Evolutionary conservation across 2,329 filamentous ascomycete genomes (phyloP), one percentile per base, ranked within the genome.

Genomic region (Cercospora zeina): DNA sequence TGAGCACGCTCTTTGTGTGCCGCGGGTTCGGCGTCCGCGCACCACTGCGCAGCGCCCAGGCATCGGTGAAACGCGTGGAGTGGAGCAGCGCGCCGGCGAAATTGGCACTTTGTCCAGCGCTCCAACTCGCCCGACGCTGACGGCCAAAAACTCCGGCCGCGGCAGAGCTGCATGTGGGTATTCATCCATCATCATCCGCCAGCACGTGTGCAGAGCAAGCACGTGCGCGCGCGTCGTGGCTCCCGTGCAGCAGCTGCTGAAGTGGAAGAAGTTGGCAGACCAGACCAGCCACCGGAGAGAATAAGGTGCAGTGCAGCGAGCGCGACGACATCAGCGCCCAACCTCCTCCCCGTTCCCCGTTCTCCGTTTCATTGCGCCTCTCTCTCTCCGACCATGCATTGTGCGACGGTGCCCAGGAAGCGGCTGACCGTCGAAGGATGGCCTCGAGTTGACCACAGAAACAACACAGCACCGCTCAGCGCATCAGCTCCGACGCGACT

Each of bases 21-120:
- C 24, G 24, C 6, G 24, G 24, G 42, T 49, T 49, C 42, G 42
- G 42, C 42, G 21, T 19, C 42, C 42, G 42, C 21, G 42, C 42
- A 49, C 42, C 42, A 47, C 42, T 47, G 19, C 42, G 42, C 42
- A 49, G 42, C 21, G 21, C 42, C 42, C 42, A n/a, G 42, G 24
- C 16, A n/a, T 24, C 50, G 30, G 50, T 27, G 34, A 54, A 19
- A 49, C n/a, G n/a, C n/a, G n/a, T n/a, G n/a, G n/a, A n/a, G n/a
- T n/a, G n/a, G n/a, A n/a, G n/a, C n/a, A n/a, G n/a, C n/a, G n/a
- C 14, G 21, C 49, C 49, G 24, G 49, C 49, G 31, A 51, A 30
- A 42, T 42, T 42, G 37, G n/a, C 49, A 31, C n/a, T 51, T 11
- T 16, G 14, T 21, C 49, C 19, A 45, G 21, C 39, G 16, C 19